Conservation (phyloP, 2,329 filamentous ascomycete genomes). For the Penicillium expansum region DNA sequence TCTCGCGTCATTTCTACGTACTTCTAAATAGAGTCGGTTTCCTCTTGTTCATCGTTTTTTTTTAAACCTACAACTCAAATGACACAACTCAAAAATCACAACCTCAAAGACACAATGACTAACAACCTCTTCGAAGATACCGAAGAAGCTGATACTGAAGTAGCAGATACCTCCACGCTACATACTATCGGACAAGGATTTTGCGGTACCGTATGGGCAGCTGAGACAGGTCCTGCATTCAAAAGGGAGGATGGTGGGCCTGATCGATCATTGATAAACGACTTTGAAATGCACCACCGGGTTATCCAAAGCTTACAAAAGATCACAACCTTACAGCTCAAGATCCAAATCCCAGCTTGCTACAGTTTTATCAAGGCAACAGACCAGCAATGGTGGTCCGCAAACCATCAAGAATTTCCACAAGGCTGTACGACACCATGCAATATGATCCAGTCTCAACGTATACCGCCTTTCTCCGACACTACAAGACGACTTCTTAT, state of each 20-base stretch:
- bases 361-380: background rate
- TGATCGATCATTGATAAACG: background rate
- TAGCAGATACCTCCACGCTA: background rate
- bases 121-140: background rate
- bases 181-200: background rate
- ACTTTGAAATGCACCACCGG: background rate
- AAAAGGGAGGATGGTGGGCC: background rate
- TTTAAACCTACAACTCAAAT: no score
- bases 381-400: background rate
- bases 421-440: background rate
- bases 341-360: background rate
- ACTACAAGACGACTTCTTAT: slow-evolving; percentile 31
- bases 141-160: background rate
- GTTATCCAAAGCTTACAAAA: background rate
- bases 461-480: slow-evolving; percentile 23
- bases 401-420: background rate
- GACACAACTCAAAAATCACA: no score
- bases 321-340: background rate
- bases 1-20: no score
- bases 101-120: background rate
- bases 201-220: background rate
- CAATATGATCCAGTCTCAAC: background rate
- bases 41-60: no score
- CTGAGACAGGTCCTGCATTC: background rate
- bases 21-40: no score